These are phyloP conservation scores for Serendipita indica DNA, from an alignment of 768 basidiomycete species.

Conservation along the genomic window DNA sequence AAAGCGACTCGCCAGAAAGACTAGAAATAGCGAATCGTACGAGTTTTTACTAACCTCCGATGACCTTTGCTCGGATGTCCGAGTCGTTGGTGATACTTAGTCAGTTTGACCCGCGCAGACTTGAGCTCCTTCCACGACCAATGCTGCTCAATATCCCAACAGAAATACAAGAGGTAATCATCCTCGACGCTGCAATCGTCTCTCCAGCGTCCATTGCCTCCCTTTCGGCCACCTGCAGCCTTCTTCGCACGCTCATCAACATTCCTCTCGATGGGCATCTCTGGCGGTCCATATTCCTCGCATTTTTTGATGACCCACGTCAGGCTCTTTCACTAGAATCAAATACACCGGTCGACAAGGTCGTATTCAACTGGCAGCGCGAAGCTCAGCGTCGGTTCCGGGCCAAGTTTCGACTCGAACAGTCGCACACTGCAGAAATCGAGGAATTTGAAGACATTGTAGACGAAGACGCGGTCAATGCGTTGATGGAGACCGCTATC, in stretches of 20 bases:
- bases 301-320: constrained; percentile 53
- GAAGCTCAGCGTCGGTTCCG: constrained; percentile 3
- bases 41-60: too few species aligned
- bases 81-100: background rate
- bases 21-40: too few species aligned
- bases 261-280: constrained; percentile 39
- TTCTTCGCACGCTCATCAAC: constrained; percentile 36
- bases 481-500: background rate
- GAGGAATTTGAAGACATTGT: background rate
- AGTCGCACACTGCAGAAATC: background rate
- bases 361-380: background rate
- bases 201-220: constrained; percentile 42
- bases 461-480: constrained; percentile 2
- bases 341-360: background rate
- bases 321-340: background rate
- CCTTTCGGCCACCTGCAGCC: constrained; percentile 41
- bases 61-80: background rate
- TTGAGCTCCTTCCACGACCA: background rate
- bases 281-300: constrained; percentile 53
- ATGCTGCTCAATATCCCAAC: constrained; percentile 26
- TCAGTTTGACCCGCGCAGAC: background rate
- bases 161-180: constrained; percentile 45
- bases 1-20: too few species aligned
- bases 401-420: background rate
- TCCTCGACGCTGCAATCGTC: constrained; percentile 29